Evolutionary conservation across 306 rosid genomes (phyloP).

Genomic region (Quillaja saponaria): DNA sequence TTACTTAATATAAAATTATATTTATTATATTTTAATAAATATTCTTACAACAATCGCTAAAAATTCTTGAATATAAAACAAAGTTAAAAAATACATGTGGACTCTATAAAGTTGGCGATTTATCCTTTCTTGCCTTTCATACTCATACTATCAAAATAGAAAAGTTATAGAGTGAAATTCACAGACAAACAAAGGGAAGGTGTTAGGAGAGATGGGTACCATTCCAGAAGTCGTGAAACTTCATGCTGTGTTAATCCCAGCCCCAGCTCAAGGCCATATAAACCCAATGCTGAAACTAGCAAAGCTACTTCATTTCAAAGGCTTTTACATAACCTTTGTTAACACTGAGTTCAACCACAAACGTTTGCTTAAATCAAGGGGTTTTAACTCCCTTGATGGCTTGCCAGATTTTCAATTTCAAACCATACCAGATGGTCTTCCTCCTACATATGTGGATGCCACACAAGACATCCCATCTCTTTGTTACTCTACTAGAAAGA

Average conservation of each 20-base stretch:
- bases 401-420: constrained; percentile 20
- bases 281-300: constrained; percentile 30
- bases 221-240: background rate
- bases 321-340: constrained; percentile 31
- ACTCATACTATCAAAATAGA: too few relatives aligned
- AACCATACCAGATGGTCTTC: constrained; percentile 35
- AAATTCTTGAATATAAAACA: too few relatives aligned
- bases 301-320: constrained; percentile 24
- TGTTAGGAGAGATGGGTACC: background rate
- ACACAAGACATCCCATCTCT: constrained; percentile 21
- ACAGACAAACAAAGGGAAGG: too few relatives aligned
- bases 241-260: constrained; percentile 24
- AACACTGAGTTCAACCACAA: constrained; percentile 24
- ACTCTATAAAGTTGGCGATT: too few relatives aligned
- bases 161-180: too few relatives aligned
- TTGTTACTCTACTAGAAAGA: constrained; percentile 15
- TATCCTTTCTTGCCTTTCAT: too few relatives aligned
- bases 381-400: constrained; percentile 13
- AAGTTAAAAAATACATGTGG: too few relatives aligned
- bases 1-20: too few relatives aligned
- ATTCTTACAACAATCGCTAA: too few relatives aligned
- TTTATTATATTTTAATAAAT: too few relatives aligned
- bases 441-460: background rate
- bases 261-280: constrained; percentile 36
- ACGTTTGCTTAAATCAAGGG: constrained; percentile 10